A percentile compares a stretch with the other conserved stretches of the same genome.
Evolutionary conservation across 2,329 filamentous ascomycete genomes (phyloP).

Genomic region (Penicillium vulpinum): DNA sequence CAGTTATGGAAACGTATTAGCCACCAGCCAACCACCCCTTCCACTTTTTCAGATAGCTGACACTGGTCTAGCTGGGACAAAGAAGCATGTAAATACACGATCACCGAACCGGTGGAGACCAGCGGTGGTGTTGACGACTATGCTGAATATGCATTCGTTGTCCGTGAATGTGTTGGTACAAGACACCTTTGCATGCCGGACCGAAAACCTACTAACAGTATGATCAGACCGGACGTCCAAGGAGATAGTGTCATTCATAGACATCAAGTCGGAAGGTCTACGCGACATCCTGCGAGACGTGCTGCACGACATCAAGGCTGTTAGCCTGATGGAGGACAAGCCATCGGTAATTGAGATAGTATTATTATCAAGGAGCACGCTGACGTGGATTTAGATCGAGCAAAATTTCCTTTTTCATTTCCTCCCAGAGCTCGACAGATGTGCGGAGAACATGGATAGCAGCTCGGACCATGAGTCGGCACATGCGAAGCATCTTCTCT

Average conservation of each 20-base stretch:
- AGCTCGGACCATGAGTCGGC: conserved; percentile 1
- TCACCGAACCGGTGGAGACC: conserved; percentile 24
- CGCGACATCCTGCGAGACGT: conserved; percentile 33
- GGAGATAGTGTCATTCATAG: conserved; percentile 23
- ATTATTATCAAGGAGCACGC: too few species aligned
- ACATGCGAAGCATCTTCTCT: conserved; percentile 17
- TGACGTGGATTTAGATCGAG: too few species aligned
- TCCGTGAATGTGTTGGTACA: conserved; percentile 25
- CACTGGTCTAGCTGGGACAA: conserved; percentile 25
- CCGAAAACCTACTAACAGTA: too few species aligned
- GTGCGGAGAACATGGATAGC: conserved; percentile 10
- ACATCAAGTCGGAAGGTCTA: conserved; percentile 36
- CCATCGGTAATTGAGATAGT: too few species aligned
- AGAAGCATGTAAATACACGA: conserved; percentile 31
- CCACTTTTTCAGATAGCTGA: conserved; percentile 13
- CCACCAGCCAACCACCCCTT: conserved; percentile 7
- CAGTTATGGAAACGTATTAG: conserved; percentile 22
- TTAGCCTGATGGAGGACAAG: conserved; percentile 34
- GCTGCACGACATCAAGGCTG: conserved; percentile 30
- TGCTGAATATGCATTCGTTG: conserved; percentile 28
- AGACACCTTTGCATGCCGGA: too few species aligned
- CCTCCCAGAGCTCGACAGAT: conserved; percentile 22
- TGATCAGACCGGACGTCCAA: too few species aligned
- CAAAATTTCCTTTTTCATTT: too few species aligned
- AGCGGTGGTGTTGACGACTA: conserved; percentile 18